A percentile compares a stretch with the other conserved stretches of the same genome.
These are phyloP conservation scores for Sclerospora graminicola DNA, from an alignment of 352 stramenopile genomes.

Conservation along the genomic window DNA sequence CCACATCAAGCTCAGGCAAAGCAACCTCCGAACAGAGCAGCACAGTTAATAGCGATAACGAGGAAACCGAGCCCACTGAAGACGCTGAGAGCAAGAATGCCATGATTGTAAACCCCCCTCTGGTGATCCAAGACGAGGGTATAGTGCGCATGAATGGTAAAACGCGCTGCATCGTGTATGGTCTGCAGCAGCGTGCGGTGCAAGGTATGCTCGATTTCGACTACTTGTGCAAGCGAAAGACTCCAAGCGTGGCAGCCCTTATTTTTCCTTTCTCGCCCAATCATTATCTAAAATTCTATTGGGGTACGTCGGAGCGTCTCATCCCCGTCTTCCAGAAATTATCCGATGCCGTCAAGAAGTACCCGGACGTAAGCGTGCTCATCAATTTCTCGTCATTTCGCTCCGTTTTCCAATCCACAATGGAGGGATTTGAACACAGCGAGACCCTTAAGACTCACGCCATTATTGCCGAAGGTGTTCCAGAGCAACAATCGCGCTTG, in stretches of 20 bases:
- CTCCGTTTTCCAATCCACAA: slow-evolving; percentile 91
- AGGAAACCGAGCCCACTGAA: slow-evolving; percentile 17
- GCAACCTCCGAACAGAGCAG: slow-evolving; percentile 16
- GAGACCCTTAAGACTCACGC: slow-evolving; percentile 92
- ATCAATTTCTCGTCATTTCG: slow-evolving; percentile 98
- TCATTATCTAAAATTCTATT: slow-evolving; percentile 97
- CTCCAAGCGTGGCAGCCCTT: slow-evolving; percentile 89
- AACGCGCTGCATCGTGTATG: slow-evolving; percentile 92
- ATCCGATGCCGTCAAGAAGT: slow-evolving; percentile 88
- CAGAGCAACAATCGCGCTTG: slow-evolving; percentile 89
- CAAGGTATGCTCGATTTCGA: slow-evolving; percentile 98
- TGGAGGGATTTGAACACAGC: slow-evolving; percentile 91
- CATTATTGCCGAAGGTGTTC: slow-evolving; percentile 96
- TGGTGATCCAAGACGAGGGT: slow-evolving; percentile 71
- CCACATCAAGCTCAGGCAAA: slow-evolving; percentile 17
- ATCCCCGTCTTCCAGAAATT: slow-evolving; percentile 89
- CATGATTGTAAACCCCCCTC: slow-evolving; percentile 17
- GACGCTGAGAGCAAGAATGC: slow-evolving; percentile 23
- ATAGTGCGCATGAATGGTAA: slow-evolving; percentile 81
- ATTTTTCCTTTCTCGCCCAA: slow-evolving; percentile 94
- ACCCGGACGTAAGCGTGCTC: slow-evolving; percentile 89
- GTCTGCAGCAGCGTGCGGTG: slow-evolving; percentile 89
- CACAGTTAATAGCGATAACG: slow-evolving; percentile 28
- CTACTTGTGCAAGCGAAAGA: slow-evolving; percentile 94
- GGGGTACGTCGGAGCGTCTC: slow-evolving; percentile 90